Base-by-base conservation (phyloP, 805 yeast species). In the Starmerella khaoyaiensis region DNA sequence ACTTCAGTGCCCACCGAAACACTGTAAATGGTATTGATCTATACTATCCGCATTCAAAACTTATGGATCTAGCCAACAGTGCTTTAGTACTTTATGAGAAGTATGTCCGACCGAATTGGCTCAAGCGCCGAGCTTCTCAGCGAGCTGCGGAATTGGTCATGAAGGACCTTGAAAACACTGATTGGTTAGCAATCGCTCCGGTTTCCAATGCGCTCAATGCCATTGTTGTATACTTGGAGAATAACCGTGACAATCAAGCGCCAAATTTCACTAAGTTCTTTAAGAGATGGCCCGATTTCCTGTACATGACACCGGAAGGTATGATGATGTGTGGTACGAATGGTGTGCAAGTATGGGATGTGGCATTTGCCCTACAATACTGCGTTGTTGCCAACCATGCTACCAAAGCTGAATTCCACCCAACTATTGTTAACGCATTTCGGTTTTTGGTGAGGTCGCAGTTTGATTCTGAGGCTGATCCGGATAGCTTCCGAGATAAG, bases 271-370 rank as follows among this genome's bases (percentile, higher is more conserved):
- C 65, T 36, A 61, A 64, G 17, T 67, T 76, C 21, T 55, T 69
- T 31, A 65, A 61, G 14, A 64, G 90, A 41, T 72, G 81, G 63
- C 68, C 74, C 26, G 96, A 90, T 50, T 75, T 74, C 25, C 51
- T 83, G 35, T 84, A 80, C 58, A 77, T 79, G 61, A 93, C 95
- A 0, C 79, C 84, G 0, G 79, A 79, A 54, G 99, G 99, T 4
- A 68, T 90, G 74, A 72, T 87, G 2, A 79, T 82, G 39, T 82
- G 79, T 81, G 99, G 99, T 2, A 90, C 99, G 0, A 90, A 90
- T 57, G 99, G 99, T 18, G 82, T 81, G 0, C 99, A 90, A 59
- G 86, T 79, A 1, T 90, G 99, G 98, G 99, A 90, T 58, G 76
- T 77, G 20, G 86, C 96, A 0, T 87, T 90, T 61, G 79, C 81